phyloP scores from a whole-genome alignment of 371 early-diverging fungal genomes.

The Sanchytrium tribonematis region DNA sequence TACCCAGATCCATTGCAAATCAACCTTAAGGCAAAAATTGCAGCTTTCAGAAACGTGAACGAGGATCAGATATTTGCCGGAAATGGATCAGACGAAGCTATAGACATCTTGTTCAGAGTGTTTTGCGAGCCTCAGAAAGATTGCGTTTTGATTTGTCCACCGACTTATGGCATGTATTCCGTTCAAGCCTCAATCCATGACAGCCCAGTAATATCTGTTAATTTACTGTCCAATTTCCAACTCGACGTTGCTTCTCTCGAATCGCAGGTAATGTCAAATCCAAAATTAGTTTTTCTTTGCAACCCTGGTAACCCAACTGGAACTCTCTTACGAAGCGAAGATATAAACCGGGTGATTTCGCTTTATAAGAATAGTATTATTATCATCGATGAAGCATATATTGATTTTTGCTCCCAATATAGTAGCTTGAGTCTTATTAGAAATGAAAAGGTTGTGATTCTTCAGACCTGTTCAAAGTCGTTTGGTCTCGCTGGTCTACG shows the following conservation, averaged over 20 bases:
- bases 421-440: constrained; percentile 27
- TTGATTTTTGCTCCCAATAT: constrained; percentile 50
- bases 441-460: constrained; percentile 71
- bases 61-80: constrained; percentile 57
- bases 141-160: constrained; percentile 70
- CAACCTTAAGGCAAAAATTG: constrained; percentile 40
- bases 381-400: constrained; percentile 88
- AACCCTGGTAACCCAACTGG: constrained; percentile 96
- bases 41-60: constrained; percentile 28
- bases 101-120: constrained; percentile 65
- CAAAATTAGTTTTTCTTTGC: constrained; percentile 74
- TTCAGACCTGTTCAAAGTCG: constrained; percentile 83
- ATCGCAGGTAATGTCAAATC: constrained; percentile 11
- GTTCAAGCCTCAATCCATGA: constrained; percentile 80
- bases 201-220: constrained; percentile 49
- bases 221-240: constrained; percentile 34
- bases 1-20: constrained; percentile 83
- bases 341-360: constrained; percentile 31
- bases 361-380: constrained; percentile 42
- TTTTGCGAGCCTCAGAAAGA: constrained; percentile 60
- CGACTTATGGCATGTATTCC: constrained; percentile 94
- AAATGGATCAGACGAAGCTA: constrained; percentile 82
- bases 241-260: constrained; percentile 39
- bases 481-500: constrained; percentile 84
- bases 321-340: constrained; percentile 32